phyloP scores from a whole-genome alignment of 2,329 filamentous ascomycete species.

The Xylariaceae sp. region DNA sequence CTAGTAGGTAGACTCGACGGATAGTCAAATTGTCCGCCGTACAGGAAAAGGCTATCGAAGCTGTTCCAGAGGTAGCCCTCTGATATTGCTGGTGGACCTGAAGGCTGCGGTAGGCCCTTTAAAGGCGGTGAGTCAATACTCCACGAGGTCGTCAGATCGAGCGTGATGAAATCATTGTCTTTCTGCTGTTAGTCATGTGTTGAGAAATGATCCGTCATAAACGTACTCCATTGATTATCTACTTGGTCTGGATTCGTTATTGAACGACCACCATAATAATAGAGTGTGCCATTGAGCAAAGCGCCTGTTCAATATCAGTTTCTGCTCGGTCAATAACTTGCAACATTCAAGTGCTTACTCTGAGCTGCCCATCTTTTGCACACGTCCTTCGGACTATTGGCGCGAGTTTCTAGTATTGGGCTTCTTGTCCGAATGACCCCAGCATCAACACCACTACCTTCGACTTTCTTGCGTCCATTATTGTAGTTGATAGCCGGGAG shows the following conservation, averaged over 20 bases:
- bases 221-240: conserved; percentile 65
- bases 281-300: conserved; percentile 69
- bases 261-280: conserved; percentile 70
- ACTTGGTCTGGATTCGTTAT: conserved; percentile 55
- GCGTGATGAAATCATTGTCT: conserved; percentile 67
- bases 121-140: conserved; percentile 60
- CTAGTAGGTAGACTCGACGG: conserved; percentile 52
- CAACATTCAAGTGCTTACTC: conserved; percentile 35
- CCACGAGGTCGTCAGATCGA: conserved; percentile 74
- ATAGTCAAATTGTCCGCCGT: conserved; percentile 71
- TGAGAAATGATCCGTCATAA: too few species aligned
- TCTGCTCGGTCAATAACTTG: neutral
- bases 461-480: conserved; percentile 36
- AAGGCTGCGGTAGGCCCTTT: conserved; percentile 58
- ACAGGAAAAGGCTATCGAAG: conserved; percentile 65
- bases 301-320: conserved; percentile 43
- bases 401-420: conserved; percentile 35
- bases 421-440: conserved; percentile 37
- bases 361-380: conserved; percentile 66
- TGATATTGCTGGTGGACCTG: conserved; percentile 66
- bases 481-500: conserved; percentile 45
- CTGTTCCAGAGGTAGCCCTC: conserved; percentile 76
- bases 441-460: conserved; percentile 44
- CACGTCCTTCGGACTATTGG: conserved; percentile 49
- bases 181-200: conserved; percentile 7